Evolutionary conservation across 495 filamentous ascomycete species (phyloP), one percentile per base, ranked within the genome.

Genomic region (Aspergillus panamensis): DNA sequence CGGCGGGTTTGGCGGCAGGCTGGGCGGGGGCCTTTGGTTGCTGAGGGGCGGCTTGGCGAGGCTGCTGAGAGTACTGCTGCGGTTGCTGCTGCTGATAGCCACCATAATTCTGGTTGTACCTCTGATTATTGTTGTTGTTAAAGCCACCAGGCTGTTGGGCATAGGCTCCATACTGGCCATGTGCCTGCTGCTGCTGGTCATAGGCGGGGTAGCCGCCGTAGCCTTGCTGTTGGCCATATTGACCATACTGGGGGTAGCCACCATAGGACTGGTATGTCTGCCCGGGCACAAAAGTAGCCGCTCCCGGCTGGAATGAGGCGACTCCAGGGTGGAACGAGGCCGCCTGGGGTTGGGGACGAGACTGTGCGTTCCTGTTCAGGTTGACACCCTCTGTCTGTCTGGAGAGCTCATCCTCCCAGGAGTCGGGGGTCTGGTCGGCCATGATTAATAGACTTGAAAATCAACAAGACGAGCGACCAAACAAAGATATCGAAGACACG

Each of bases 391-490:
- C 89, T 52, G 96, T 89, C 77, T 96, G 90, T 48, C 84, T 87
- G 37, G 90, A 85, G 68, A 91, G 86, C 58, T 96, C 94, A 63
- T 98, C 91, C 77, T 98, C 94, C 94, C 94, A 98, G 17, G 89
- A 93, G 59, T 96, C 91, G 47, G 90, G 87, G 37, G 79, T 77
- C 58, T 89, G 82, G 65, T 80, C 81, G 51, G 92, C 87, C 92
- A 97, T 96, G 62, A 67, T 85, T 72, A 57, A 44, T 20, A 50
- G 48, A 51, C 62, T 64, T 53, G 61, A 50, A 57, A 45, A 60
- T 54, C 58, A 71, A 63, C 56, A 59, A 74, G 59, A 56, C 55
- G 68, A 57, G 66, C 62, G 57, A 59, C 55, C 48, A 47, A 66
- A 61, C 59, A 60, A 67, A 58, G 55, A 42, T 42, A 31, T 58